Base-by-base conservation (phyloP, 352 stramenopile genomes). In the Lagenidium giganteum region DNA sequence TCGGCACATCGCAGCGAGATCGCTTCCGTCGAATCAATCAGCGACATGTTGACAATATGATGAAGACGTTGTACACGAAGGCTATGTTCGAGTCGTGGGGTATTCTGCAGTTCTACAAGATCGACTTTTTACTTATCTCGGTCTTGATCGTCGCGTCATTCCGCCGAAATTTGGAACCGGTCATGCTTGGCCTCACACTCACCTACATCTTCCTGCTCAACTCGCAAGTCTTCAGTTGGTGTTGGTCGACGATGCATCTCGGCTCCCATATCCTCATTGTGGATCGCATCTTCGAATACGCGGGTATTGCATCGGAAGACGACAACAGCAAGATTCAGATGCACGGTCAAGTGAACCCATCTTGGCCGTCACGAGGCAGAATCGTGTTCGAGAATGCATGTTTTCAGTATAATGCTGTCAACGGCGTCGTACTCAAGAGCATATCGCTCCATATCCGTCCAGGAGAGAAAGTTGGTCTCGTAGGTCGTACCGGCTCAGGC, bases 111-210 rank as follows among this genome's bases (percentile, higher is more conserved):
- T 59, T 52, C 31, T 36, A 46, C 25, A 59, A 52, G 38, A 37
- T 59, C 31, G 51, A 59, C 22, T 31, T 48, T 21, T 5, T 59
- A 14, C 39, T 61, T 4, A 48, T 61, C 14, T 29, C 27, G 3
- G 52, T 61, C 7, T 23, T 55, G 16, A 51, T 55, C 14, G 3
- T 61, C 8, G 50, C 24, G 21, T 31, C 39, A 14, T 45, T 54
- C 13, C 32, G 46, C n/a, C 38, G 39, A 7, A 18, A 47, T 18
- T 42, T 61, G 52, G 24, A 57, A 12, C 57, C 81, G 3, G 70
- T 77, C 9, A 34, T 95, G 23, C 63, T 76, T 14, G 87, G 62
- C 0, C 53, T 95, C 13, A 49, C 91, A 8, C 75, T 96, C 34
- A 79, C 81, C 32, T 96, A 85, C 67, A 47, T 59, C 31, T 53